Conservation (phyloP, 2,329 filamentous ascomycete genomes). For the Penicillium glabrum region DNA sequence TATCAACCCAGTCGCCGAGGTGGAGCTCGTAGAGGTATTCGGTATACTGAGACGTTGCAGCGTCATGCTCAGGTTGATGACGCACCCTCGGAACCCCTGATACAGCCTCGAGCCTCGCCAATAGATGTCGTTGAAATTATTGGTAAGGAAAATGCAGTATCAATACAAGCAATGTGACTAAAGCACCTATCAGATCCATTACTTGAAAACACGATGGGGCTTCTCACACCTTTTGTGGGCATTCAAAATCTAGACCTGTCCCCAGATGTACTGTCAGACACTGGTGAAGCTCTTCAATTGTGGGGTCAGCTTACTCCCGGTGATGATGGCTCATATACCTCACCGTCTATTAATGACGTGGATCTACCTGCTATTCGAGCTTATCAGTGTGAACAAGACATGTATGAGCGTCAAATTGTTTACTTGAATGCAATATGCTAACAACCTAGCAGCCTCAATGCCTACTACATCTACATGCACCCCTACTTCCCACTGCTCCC, state of each 20-base stretch:
- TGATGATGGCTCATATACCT: conserved; percentile 7
- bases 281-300: conserved; percentile 5
- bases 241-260: conserved; percentile 18
- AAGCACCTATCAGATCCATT: conserved; percentile 9
- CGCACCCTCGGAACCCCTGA: not conserved
- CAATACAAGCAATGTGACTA: not conserved
- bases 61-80: not conserved
- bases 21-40: conserved; percentile 19
- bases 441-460: conserved; percentile 16
- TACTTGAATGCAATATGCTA: not conserved
- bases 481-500: conserved; percentile 26
- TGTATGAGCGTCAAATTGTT: conserved; percentile 12
- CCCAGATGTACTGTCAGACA: conserved; percentile 11
- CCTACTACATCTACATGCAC: conserved; percentile 29
- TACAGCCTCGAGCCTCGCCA: not conserved
- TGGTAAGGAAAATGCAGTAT: conserved; percentile 1
- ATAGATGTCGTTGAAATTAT: conserved; percentile 4
- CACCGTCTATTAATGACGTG: not conserved
- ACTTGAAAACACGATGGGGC: conserved; percentile 14
- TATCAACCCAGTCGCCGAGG: conserved; percentile 26
- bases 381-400: conserved; percentile 21
- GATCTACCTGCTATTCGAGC: conserved; percentile 11
- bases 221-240: conserved; percentile 17
- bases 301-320: conserved; percentile 11
- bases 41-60: conserved; percentile 12